Conservation (phyloP, 495 filamentous ascomycete genomes). For the Penicillium atrosanguineum region DNA sequence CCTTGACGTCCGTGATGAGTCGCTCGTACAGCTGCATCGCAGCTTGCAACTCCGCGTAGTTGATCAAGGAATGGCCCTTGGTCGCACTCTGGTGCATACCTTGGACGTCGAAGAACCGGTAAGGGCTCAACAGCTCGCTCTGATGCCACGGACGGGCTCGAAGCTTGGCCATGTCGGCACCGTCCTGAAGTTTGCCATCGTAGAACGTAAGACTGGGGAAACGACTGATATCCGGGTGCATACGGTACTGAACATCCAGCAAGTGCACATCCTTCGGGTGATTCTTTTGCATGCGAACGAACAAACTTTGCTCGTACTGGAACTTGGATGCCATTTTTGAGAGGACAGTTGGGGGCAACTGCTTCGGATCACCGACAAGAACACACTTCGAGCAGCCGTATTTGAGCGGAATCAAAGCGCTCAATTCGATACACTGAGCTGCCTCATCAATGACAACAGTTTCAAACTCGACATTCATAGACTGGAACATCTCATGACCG, state of each 20-base stretch:
- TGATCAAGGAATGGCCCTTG: constrained; percentile 84
- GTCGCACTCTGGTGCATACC: constrained; percentile 77
- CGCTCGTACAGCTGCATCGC: constrained; percentile 81
- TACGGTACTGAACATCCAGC: constrained; percentile 94
- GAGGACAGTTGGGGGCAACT: constrained; percentile 91
- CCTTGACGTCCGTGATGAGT: constrained; percentile 66
- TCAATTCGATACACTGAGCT: constrained; percentile 95
- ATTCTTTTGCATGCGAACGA: constrained; percentile 95
- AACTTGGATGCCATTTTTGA: constrained; percentile 89
- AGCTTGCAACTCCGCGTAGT: constrained; percentile 78
- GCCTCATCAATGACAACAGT: constrained; percentile 98
- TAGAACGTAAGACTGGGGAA: constrained; percentile 94
- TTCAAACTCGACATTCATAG: constrained; percentile 92
- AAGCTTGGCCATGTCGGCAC: constrained; percentile 71
- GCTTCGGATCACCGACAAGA: constrained; percentile 95
- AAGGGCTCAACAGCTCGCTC: constrained; percentile 77
- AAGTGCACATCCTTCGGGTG: constrained; percentile 88
- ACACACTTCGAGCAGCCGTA: constrained; percentile 97
- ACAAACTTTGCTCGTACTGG: constrained; percentile 96
- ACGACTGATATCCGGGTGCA: constrained; percentile 91
- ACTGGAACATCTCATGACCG: constrained; percentile 97
- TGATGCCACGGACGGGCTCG: constrained; percentile 81
- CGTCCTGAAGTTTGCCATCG: constrained; percentile 80
- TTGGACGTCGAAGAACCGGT: constrained; percentile 96
- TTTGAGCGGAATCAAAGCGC: constrained; percentile 93